Conservation (phyloP, 2,329 filamentous ascomycete species). For the Scytalidium sp. region DNA sequence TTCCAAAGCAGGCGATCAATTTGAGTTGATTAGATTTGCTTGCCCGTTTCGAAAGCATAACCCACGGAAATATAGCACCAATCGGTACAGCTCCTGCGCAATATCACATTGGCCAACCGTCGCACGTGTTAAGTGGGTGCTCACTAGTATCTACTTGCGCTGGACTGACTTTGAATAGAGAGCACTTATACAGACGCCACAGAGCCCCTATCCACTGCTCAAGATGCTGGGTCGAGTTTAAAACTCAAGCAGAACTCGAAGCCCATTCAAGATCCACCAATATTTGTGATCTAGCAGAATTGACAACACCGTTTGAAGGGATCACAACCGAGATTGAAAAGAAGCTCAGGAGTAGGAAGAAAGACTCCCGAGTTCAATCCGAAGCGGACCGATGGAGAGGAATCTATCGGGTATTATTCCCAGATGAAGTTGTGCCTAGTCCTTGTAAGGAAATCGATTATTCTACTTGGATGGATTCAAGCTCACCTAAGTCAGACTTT, state of each 20-base stretch:
- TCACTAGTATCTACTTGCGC: background rate
- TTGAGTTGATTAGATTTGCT: slow-evolving; percentile 7
- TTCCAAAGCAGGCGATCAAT: no score
- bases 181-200: slow-evolving; percentile 15
- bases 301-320: slow-evolving; percentile 5
- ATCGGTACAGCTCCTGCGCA: slow-evolving; percentile 10
- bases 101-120: slow-evolving; percentile 7
- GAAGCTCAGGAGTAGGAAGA: slow-evolving; percentile 13
- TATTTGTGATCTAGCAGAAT: slow-evolving; percentile 7
- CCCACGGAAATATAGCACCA: slow-evolving; percentile 10
- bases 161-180: slow-evolving; percentile 3
- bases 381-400: slow-evolving; percentile 16
- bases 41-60: slow-evolving; percentile 17
- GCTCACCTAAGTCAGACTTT: no score
- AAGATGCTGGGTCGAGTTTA: slow-evolving; percentile 12
- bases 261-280: slow-evolving; percentile 8
- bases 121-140: slow-evolving; percentile 13
- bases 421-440: slow-evolving; percentile 10
- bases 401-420: slow-evolving; percentile 17
- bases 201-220: slow-evolving; percentile 10
- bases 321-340: slow-evolving; percentile 12
- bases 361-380: slow-evolving; percentile 7
- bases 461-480: no score
- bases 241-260: slow-evolving; percentile 11
- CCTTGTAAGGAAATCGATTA: no score